Percentiles rank a stretch among this genome's conserved stretches.
These are phyloP conservation scores for Acidomyces sp. DNA, from an alignment of 495 filamentous ascomycete species.

Conservation along the genomic window DNA sequence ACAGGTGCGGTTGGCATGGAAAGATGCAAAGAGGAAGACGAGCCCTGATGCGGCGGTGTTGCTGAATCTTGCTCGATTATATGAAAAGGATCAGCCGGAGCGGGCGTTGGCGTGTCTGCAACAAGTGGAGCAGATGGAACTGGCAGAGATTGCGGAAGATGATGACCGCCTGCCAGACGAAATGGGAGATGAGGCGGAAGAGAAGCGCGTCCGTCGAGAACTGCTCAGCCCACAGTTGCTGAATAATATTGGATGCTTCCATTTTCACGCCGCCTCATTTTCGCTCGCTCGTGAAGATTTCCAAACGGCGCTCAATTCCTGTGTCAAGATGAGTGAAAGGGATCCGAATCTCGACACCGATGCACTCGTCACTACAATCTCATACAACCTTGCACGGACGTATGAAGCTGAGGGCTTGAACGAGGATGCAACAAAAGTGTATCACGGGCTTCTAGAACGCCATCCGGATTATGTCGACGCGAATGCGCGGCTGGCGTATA, in stretches of 20 bases:
- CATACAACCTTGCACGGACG: constrained; percentile 91
- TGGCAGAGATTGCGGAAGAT: constrained; percentile 57
- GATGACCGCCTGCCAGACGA: constrained; percentile 42
- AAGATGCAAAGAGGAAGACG: constrained; percentile 70
- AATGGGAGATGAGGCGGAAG: constrained; percentile 39
- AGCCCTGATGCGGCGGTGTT: constrained; percentile 74
- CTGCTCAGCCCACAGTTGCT: constrained; percentile 76
- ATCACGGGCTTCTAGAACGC: constrained; percentile 66
- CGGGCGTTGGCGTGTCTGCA: constrained; percentile 82
- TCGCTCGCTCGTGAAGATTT: constrained; percentile 72
- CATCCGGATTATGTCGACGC: constrained; percentile 90
- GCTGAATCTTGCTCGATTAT: constrained; percentile 79
- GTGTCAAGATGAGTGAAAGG: constrained; percentile 53
- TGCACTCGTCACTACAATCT: constrained; percentile 82
- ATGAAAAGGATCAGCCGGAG: constrained; percentile 72
- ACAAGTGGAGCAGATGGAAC: constrained; percentile 76
- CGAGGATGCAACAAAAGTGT: constrained; percentile 75
- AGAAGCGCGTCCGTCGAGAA: constrained; percentile 36
- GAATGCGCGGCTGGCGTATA: constrained; percentile 72
- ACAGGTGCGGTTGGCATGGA: constrained; percentile 76
- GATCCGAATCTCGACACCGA: constrained; percentile 53
- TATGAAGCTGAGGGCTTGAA: constrained; percentile 73
- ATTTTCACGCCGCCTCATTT: constrained; percentile 75
- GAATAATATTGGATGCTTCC: constrained; percentile 93
- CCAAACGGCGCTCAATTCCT: constrained; percentile 75